Conservation (phyloP, 1,284 basidiomycete genomes). For the Ganoderma resinaceum region DNA sequence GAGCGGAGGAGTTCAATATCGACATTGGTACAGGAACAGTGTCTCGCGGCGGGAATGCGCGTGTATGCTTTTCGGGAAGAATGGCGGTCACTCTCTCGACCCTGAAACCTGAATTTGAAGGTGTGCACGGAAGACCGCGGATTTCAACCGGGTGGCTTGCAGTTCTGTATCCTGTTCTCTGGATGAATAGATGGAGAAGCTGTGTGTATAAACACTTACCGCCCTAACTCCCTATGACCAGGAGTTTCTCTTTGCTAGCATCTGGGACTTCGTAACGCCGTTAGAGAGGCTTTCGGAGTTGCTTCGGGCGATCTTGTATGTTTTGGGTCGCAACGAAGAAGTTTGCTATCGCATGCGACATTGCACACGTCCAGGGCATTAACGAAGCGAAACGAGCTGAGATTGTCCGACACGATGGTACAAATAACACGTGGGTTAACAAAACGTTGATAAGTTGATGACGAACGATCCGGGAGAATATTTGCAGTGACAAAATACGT, state of each 20-base stretch:
- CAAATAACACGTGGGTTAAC: background rate
- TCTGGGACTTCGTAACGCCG: background rate
- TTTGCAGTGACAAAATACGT: background rate
- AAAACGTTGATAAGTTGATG: background rate
- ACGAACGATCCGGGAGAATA: background rate
- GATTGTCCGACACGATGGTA: background rate
- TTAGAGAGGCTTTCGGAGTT: background rate
- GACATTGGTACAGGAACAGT: background rate
- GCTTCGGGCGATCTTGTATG: background rate
- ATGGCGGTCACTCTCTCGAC: background rate
- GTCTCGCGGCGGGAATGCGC: background rate
- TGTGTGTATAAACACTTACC: background rate
- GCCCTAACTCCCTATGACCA: background rate
- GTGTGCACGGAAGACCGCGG: background rate
- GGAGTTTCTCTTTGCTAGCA: background rate
- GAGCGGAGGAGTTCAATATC: background rate
- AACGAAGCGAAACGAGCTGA: background rate
- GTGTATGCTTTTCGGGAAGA: background rate
- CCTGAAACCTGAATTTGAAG: background rate
- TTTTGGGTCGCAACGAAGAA: background rate
- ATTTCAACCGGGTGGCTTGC: background rate
- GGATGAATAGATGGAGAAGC: constrained; percentile 4
- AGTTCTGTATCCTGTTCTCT: background rate
- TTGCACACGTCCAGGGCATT: background rate
- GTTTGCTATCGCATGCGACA: background rate